Conservation (phyloP, 495 filamentous ascomycete genomes). For the Penicillium egyptiacum region DNA sequence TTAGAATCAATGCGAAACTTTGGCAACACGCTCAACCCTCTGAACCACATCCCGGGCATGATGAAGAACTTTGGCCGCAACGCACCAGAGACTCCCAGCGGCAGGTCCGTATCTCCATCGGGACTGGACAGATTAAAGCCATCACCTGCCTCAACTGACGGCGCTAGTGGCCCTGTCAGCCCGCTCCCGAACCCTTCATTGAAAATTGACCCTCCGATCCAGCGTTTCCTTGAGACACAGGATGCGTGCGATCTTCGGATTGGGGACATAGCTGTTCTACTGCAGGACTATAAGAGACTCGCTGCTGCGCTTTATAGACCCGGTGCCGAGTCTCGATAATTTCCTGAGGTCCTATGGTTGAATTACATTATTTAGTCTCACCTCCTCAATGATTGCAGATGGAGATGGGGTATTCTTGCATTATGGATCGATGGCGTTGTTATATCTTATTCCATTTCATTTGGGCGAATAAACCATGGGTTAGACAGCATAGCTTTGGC, state of each 20-base stretch:
- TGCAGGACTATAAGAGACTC: slow-evolving; percentile 85
- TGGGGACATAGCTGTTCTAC: slow-evolving; percentile 75
- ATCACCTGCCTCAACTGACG: slow-evolving; percentile 27
- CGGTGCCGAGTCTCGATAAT: slow-evolving; percentile 29
- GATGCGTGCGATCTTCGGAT: slow-evolving; percentile 76
- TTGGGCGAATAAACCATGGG: slow-evolving; percentile 17
- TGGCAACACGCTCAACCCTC: slow-evolving; percentile 78
- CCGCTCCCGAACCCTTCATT: slow-evolving; percentile 16
- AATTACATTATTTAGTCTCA: not conserved
- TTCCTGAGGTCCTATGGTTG: not conserved
- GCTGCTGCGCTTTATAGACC: slow-evolving; percentile 48
- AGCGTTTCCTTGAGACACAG: slow-evolving; percentile 77
- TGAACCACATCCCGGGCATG: slow-evolving; percentile 73
- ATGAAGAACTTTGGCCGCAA: slow-evolving; percentile 74
- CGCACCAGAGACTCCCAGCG: slow-evolving; percentile 37
- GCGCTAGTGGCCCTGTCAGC: slow-evolving; percentile 19
- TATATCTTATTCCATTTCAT: slow-evolving; percentile 16
- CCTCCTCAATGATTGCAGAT: not conserved
- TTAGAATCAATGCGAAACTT: slow-evolving; percentile 83
- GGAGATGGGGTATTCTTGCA: slow-evolving; percentile 7
- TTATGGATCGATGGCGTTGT: slow-evolving; percentile 19
- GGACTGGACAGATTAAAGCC: slow-evolving; percentile 32
- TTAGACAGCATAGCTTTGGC: slow-evolving; percentile 13
- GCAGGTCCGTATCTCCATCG: slow-evolving; percentile 27
- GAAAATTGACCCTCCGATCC: slow-evolving; percentile 69